Base-by-base conservation (phyloP, 2,329 filamentous ascomycete genomes). In the Cercospora sp. region DNA sequence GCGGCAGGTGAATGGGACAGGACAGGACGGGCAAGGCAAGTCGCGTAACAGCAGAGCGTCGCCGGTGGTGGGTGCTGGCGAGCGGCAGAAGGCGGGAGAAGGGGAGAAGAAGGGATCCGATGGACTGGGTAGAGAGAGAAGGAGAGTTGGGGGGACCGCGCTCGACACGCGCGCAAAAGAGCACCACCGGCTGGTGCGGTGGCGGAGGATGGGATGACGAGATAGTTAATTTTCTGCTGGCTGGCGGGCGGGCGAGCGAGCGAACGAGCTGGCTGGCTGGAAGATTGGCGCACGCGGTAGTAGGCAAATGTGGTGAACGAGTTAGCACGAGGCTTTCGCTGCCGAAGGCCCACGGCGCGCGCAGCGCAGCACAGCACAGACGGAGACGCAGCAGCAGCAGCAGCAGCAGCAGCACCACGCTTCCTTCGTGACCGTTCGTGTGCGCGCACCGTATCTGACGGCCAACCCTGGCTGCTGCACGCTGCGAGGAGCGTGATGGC, bases 41-140 rank as follows among this genome's bases (percentile, higher is more conserved):
- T 42, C 36, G 36, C 36, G 36, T 42, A n/a, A 5, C 45, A 51
- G 45, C 45, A 51, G 45, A 51, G 45, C 45, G 45, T 51, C 45
- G 42, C n/a, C 42, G 42, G 42, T 13, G 42, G 18, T 13, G 23
- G 20, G 26, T 31, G 53, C 53, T 30, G 30, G 26, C 26, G 30
- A 10, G 53, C 53, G 53, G 53, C 53, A 58, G 53, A 58, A 58
- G 53, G 63, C 58, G 59, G 63, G 45, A 36, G 36, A 53, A 60
- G 63, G 40, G 58, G 63, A 60, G 26, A 36, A 60, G 57, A 60
- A 36, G 58, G 63, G 33, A 64, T 59, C 63, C 63, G 63, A 58
- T 30, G 58, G 63, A 45, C 36, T 59, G 63, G 63, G 63, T 48
- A 57, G 53, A 58, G 53, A 18, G 23, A 58, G 26, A n/a, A 33